Percentiles rank a stretch among this genome's conserved stretches.
phyloP scores from a whole-genome alignment of 2,329 filamentous ascomycete species.

The Sporothrix mexicana region DNA sequence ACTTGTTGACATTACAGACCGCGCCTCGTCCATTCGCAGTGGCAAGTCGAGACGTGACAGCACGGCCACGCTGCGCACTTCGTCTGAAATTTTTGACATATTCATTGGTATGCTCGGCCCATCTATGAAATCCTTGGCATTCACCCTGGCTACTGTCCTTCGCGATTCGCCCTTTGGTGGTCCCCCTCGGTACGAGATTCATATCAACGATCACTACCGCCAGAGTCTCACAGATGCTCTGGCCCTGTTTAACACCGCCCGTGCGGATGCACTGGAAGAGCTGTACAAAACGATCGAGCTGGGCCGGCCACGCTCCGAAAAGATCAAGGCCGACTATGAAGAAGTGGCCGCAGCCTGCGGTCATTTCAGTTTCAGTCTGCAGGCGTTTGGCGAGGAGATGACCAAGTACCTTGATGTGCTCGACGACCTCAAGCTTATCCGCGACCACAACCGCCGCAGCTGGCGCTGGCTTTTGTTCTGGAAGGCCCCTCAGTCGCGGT shows the following conservation, averaged over 20 bases:
- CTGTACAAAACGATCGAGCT: slow-evolving; percentile 83
- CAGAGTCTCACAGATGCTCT: slow-evolving; percentile 82
- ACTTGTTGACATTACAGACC: background rate
- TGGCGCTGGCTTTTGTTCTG: slow-evolving; percentile 92
- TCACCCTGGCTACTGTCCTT: slow-evolving; percentile 85
- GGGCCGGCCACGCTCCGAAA: slow-evolving; percentile 69
- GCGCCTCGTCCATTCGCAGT: slow-evolving; percentile 18
- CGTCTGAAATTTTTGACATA: slow-evolving; percentile 86
- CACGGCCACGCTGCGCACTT: slow-evolving; percentile 55
- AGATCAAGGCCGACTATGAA: slow-evolving; percentile 89
- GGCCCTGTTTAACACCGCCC: slow-evolving; percentile 75
- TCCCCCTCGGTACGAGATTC: slow-evolving; percentile 70
- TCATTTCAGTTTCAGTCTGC: slow-evolving; percentile 90
- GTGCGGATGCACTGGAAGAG: slow-evolving; percentile 75
- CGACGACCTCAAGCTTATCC: slow-evolving; percentile 79
- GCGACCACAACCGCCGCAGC: slow-evolving; percentile 64
- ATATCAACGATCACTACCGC: slow-evolving; percentile 78
- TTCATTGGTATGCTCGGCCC: slow-evolving; percentile 90
- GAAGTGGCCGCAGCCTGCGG: slow-evolving; percentile 98
- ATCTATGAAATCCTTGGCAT: slow-evolving; percentile 94
- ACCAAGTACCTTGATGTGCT: slow-evolving; percentile 80
- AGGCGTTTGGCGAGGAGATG: slow-evolving; percentile 90
- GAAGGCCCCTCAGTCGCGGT: slow-evolving; percentile 46
- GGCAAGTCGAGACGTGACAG: slow-evolving; percentile 37
- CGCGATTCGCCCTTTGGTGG: slow-evolving; percentile 83